phyloP scores from a whole-genome alignment of 805 yeast genomes.

The Metschnikowia colocasiae region DNA sequence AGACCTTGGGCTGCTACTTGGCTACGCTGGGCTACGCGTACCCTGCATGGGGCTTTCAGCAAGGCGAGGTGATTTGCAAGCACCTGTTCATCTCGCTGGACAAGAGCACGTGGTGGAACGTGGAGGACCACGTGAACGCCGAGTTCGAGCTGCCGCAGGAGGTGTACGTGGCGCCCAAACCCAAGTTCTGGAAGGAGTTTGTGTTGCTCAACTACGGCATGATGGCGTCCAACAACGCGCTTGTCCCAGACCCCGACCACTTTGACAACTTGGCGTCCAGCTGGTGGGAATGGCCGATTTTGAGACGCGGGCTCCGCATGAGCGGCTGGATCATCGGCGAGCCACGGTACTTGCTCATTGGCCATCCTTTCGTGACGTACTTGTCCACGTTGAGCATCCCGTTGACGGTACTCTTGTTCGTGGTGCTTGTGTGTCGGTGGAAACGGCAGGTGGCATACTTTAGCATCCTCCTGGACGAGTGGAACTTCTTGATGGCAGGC shows the following conservation, averaged over 20 bases:
- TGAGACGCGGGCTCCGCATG: constrained; percentile 70
- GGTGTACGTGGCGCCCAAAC: constrained; percentile 45
- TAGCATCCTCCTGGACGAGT: constrained; percentile 23
- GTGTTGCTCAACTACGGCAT: constrained; percentile 70
- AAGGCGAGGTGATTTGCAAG: constrained; percentile 75
- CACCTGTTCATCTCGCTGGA: constrained; percentile 48
- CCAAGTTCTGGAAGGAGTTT: constrained; percentile 74
- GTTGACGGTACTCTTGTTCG: constrained; percentile 20
- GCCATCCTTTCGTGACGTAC: constrained; percentile 80
- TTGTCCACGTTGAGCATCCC: constrained; percentile 28
- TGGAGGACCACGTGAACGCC: constrained; percentile 63
- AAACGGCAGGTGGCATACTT: constrained; percentile 29
- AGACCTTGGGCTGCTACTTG: constrained; percentile 65
- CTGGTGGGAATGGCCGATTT: constrained; percentile 91
- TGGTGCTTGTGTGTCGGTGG: constrained; percentile 24
- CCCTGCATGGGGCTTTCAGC: constrained; percentile 85
- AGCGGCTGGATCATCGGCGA: constrained; percentile 64
- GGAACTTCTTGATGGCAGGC: constrained; percentile 27
- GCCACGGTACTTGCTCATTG: constrained; percentile 54
- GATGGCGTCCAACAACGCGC: constrained; percentile 81
- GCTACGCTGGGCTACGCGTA: constrained; percentile 66
- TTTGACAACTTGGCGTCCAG: constrained; percentile 65
- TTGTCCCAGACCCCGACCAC: constrained; percentile 72
- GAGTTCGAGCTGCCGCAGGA: constrained; percentile 33
- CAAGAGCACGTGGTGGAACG: constrained; percentile 75